Base-by-base conservation (phyloP, 2,329 filamentous ascomycete species). In the Teratosphaeria gauchensis region DNA sequence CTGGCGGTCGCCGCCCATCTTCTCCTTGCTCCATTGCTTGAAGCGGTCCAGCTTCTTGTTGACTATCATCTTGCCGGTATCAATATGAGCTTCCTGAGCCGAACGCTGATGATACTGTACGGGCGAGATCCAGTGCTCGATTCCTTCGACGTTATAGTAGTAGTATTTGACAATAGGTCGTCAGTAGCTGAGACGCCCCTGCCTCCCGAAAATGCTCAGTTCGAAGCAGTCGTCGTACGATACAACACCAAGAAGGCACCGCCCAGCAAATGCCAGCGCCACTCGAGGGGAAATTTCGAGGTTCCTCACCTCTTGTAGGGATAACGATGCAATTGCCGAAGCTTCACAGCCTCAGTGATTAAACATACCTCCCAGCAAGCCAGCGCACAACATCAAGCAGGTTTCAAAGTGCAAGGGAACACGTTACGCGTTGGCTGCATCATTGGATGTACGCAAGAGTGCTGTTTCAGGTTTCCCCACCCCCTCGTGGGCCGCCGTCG, bases 11-110 rank as follows among this genome's bases (percentile, higher is more conserved):
- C 84, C 84, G 68, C 92, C 92, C 89, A 97, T 96, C 77, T 92
- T 90, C 78, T 97, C 92, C 66, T 90, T 90, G 42, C 92, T 90
- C 92, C 92, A 97, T 87, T 97, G 92, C 79, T 92, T 95, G 80
- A 95, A 87, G 71, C 92, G 88, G 77, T 92, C 92, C 72, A 97
- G 85, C 74, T 95, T 96, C 81, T 95, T 96, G 76, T 84, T 86
- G 73, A 86, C 78, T 68, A 84, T 83, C 71, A 73, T 73, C 51
- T 59, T 70, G 67, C 53, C 62, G 60, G 58, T 55, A 32, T 21
- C 16, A 38, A 56, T 54, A 35, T 31, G 19, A 28, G 52, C 14
- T n/a, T 48, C n/a, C 42, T 19, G n/a, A 8, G 21, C n/a, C n/a
- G 16, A 16, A 16, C 14, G 14, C 38, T 11, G 38, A 16, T 16